A percentile compares a stretch with the other conserved stretches of the same genome.
These are phyloP conservation scores for Meripilus lineatus DNA, from an alignment of 1,284 basidiomycete genomes.

Conservation along the genomic window DNA sequence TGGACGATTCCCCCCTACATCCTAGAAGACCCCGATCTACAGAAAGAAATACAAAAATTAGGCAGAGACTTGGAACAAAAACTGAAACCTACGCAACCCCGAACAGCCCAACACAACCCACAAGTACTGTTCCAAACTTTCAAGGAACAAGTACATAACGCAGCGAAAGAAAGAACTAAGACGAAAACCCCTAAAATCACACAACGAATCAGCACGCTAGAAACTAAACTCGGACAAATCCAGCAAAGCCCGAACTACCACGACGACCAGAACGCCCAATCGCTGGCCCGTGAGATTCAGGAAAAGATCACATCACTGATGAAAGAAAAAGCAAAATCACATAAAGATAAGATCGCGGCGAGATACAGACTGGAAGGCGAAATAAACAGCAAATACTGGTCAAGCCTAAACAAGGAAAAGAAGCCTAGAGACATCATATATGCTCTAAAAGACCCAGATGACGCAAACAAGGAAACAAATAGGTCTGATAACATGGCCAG, in stretches of 20 bases:
- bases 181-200: conserved; percentile 6
- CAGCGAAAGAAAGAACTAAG: conserved; percentile 2
- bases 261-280: too few relatives aligned
- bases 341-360: not conserved
- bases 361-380: conserved; percentile 1
- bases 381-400: conserved; percentile 7
- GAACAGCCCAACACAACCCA: conserved; percentile 1
- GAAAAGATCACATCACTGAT: not conserved
- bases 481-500: conserved; percentile 3
- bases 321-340: not conserved
- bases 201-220: conserved; percentile 1
- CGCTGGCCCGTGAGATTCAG: not conserved
- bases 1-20: conserved; percentile 1
- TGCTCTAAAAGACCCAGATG: not conserved
- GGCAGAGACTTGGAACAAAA: conserved; percentile 2
- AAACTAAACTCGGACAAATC: not conserved
- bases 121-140: conserved; percentile 20
- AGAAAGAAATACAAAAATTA: too few relatives aligned
- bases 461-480: not conserved
- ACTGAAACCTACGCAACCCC: conserved; percentile 1
- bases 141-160: not conserved
- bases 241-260: not conserved
- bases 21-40: conserved; percentile 1
- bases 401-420: conserved; percentile 6
- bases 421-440: conserved; percentile 7